These are phyloP conservation scores for Apiospora arundinis DNA, from an alignment of 2,329 filamentous ascomycete species.

Conservation along the genomic window DNA sequence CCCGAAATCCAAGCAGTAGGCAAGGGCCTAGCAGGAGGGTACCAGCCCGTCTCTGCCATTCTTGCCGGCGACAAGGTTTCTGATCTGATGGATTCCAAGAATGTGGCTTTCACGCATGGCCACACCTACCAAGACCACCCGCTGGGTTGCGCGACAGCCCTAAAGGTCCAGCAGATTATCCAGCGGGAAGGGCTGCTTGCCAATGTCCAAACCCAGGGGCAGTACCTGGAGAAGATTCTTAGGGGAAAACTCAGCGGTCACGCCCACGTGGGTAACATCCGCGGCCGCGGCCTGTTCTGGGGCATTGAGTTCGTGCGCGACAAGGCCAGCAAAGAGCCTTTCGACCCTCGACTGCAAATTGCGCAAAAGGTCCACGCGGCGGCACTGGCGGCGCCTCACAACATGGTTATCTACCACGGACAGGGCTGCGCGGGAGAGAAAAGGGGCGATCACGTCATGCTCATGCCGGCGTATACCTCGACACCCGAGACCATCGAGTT, in stretches of 20 bases:
- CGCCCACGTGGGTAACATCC: constrained; percentile 47
- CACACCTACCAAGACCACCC: constrained; percentile 59
- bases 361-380: constrained; percentile 1
- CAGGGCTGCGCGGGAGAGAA: constrained; percentile 17
- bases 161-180: constrained; percentile 47
- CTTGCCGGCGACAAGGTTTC: constrained; percentile 60
- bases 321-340: constrained; percentile 43
- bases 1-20: constrained; percentile 72
- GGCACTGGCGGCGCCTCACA: constrained; percentile 1
- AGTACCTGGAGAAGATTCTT: constrained; percentile 38
- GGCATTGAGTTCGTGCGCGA: constrained; percentile 52
- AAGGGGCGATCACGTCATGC: constrained; percentile 14
- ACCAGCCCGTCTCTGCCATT: constrained; percentile 65
- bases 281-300: constrained; percentile 53
- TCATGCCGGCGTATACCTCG: constrained; percentile 19
- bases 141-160: constrained; percentile 45
- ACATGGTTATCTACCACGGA: constrained; percentile 16
- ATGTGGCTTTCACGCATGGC: constrained; percentile 58
- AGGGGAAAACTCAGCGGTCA: constrained; percentile 35
- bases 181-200: constrained; percentile 41
- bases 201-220: constrained; percentile 40
- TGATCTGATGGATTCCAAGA: constrained; percentile 47
- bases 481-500: background rate
- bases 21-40: constrained; percentile 71
- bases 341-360: constrained; percentile 29